Percentiles rank a stretch among this genome's conserved stretches.
Evolutionary conservation across 768 basidiomycete genomes (phyloP).

Genomic region (Lyophyllum decastes): DNA sequence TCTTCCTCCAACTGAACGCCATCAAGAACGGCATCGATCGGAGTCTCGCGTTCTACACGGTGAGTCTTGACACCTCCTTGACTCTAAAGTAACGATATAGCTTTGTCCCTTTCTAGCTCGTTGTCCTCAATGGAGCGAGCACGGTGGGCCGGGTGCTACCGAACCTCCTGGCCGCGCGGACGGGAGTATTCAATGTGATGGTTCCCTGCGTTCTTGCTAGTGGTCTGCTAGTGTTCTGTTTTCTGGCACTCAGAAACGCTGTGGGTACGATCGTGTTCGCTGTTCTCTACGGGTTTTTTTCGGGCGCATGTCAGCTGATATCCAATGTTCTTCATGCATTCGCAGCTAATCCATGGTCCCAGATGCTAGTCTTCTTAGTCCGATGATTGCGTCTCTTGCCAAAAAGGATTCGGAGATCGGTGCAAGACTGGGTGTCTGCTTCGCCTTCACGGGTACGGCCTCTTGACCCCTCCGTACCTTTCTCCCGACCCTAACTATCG

Average conservation of each 20-base stretch:
- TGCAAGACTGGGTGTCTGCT: conserved; percentile 52
- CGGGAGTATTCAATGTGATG: conserved; percentile 30
- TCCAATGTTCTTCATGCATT: conserved; percentile 1
- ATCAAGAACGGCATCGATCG: conserved; percentile 44
- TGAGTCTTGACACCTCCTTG: conserved; percentile 22
- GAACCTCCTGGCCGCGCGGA: conserved; percentile 29
- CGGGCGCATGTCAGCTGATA: conserved; percentile 36
- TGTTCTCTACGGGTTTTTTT: conserved; percentile 40
- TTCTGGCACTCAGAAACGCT: conserved; percentile 29
- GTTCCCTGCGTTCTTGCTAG: conserved; percentile 27
- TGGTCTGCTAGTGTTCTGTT: conserved; percentile 34
- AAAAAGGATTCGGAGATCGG: conserved; percentile 53
- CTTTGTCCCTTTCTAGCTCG: conserved; percentile 31
- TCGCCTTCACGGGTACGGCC: conserved; percentile 24
- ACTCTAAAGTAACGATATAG: too few species aligned
- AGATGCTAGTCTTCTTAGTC: conserved; percentile 44
- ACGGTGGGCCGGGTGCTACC: conserved; percentile 37
- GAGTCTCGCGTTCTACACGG: conserved; percentile 57
- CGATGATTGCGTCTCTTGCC: conserved; percentile 45
- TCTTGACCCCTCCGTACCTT: conserved; percentile 5
- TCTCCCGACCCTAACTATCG: conserved; percentile 22
- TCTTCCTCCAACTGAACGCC: conserved; percentile 58
- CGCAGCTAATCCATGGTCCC: neutral
- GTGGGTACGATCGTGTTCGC: conserved; percentile 34
- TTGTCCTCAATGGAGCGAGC: conserved; percentile 53